Evolutionary conservation across 805 yeast genomes (phyloP).

Genomic region (Nakazawaea wyomingensis): DNA sequence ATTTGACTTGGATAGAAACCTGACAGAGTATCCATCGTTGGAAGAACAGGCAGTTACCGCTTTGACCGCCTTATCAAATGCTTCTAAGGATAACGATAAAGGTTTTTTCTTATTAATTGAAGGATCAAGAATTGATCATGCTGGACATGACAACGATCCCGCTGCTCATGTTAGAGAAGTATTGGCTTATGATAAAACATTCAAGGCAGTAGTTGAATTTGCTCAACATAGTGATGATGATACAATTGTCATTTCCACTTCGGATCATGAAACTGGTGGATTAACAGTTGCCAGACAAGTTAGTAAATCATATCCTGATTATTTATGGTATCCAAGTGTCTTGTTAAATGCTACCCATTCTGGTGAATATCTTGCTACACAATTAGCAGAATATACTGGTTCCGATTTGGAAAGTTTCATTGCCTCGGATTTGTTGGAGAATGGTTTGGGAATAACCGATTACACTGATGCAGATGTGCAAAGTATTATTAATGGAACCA

Average conservation of each 20-base stretch:
- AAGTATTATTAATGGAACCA: slow-evolving; percentile 26
- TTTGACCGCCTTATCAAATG: slow-evolving; percentile 57
- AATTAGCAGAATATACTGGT: slow-evolving; percentile 34
- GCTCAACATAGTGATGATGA: slow-evolving; percentile 66
- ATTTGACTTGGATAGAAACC: slow-evolving; percentile 73
- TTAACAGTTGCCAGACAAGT: slow-evolving; percentile 82
- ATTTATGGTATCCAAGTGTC: slow-evolving; percentile 81
- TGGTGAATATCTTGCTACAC: slow-evolving; percentile 59
- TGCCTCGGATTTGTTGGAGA: slow-evolving; percentile 45
- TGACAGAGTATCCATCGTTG: slow-evolving; percentile 61
- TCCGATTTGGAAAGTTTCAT: slow-evolving; percentile 35
- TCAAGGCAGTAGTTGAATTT: slow-evolving; percentile 65
- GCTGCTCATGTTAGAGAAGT: slow-evolving; percentile 93
- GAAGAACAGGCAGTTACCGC: slow-evolving; percentile 78
- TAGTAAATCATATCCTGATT: slow-evolving; percentile 68
- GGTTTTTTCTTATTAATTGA: slow-evolving; percentile 87
- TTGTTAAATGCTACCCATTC: slow-evolving; percentile 67
- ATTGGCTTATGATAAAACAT: slow-evolving; percentile 80
- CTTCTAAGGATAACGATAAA: slow-evolving; percentile 65
- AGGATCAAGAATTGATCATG: slow-evolving; percentile 93
- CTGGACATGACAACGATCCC: slow-evolving; percentile 92
- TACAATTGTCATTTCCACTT: slow-evolving; percentile 73
- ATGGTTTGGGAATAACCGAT: slow-evolving; percentile 64
- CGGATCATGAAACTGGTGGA: slow-evolving; percentile 97
- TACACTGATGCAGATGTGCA: slow-evolving; percentile 50